Percentiles rank a stretch among this genome's conserved stretches.
phyloP scores from a whole-genome alignment of 768 basidiomycete species.

The Podaxis sp. region DNA sequence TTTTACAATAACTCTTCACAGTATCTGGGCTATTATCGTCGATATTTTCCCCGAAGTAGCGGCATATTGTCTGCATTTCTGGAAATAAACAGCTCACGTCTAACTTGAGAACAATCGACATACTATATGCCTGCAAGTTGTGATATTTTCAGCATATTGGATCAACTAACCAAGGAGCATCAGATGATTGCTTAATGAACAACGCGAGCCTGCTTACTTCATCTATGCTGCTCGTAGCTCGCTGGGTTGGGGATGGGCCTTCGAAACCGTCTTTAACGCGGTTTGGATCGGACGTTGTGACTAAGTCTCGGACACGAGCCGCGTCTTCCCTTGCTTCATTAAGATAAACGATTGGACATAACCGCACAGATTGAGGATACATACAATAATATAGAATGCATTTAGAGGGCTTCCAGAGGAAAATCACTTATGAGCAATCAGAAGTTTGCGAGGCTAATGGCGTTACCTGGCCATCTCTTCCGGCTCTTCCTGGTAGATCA shows the following conservation, averaged over 20 bases:
- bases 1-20: constrained; percentile 56
- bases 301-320: constrained; percentile 50
- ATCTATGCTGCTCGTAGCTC: constrained; percentile 61
- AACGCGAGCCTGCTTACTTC: constrained; percentile 42
- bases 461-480: constrained; percentile 68
- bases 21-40: constrained; percentile 44
- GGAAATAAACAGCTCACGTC: not conserved
- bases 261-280: constrained; percentile 46
- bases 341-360: not conserved
- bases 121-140: constrained; percentile 72
- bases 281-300: constrained; percentile 44
- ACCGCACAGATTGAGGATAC: constrained; percentile 21
- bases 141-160: constrained; percentile 57
- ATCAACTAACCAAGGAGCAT: constrained; percentile 27
- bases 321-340: constrained; percentile 60
- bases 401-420: constrained; percentile 61
- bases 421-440: not conserved
- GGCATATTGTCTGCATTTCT: constrained; percentile 62
- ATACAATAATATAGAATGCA: constrained; percentile 83
- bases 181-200: not conserved
- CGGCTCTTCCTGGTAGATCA: constrained; percentile 60
- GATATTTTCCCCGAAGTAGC: constrained; percentile 76
- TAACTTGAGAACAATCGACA: constrained; percentile 22
- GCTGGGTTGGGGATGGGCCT: constrained; percentile 65
- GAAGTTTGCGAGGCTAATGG: not conserved